phyloP scores from a whole-genome alignment of 108 stramenopile species.

The Aurantiochytrium sp. region DNA sequence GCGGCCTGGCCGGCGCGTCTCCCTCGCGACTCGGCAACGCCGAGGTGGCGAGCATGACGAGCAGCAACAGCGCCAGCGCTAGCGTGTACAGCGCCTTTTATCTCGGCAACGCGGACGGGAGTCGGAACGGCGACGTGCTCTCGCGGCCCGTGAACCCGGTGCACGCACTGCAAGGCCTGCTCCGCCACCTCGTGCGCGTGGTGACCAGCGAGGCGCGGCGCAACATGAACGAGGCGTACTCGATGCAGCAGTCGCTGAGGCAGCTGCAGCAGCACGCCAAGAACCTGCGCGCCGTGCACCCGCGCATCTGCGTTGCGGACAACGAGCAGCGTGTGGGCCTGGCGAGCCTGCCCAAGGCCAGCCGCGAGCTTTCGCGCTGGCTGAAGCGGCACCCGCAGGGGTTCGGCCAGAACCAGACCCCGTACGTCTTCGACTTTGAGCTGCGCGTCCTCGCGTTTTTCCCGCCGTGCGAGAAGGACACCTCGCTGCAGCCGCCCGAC shows the following conservation, averaged over 20 bases:
- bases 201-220: background rate
- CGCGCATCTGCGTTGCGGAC: conserved; percentile 5
- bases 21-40: background rate
- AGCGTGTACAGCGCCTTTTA: background rate
- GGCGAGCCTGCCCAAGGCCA: conserved; percentile 5
- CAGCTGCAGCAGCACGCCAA: background rate
- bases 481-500: background rate
- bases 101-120: background rate
- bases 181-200: background rate
- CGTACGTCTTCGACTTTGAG: conserved; percentile 14
- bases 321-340: background rate
- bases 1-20: background rate
- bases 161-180: background rate
- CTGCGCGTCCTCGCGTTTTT: conserved; percentile 13
- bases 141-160: background rate
- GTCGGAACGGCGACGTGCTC: background rate
- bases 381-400: background rate
- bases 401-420: conserved; percentile 16
- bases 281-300: background rate
- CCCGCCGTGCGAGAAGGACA: conserved; percentile 11
- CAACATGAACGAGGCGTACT: background rate
- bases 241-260: background rate
- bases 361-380: background rate
- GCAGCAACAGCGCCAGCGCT: background rate
- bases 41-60: background rate